These are phyloP conservation scores for Tuber borchii DNA, from an alignment of 495 filamentous ascomycete genomes.

Conservation along the genomic window DNA sequence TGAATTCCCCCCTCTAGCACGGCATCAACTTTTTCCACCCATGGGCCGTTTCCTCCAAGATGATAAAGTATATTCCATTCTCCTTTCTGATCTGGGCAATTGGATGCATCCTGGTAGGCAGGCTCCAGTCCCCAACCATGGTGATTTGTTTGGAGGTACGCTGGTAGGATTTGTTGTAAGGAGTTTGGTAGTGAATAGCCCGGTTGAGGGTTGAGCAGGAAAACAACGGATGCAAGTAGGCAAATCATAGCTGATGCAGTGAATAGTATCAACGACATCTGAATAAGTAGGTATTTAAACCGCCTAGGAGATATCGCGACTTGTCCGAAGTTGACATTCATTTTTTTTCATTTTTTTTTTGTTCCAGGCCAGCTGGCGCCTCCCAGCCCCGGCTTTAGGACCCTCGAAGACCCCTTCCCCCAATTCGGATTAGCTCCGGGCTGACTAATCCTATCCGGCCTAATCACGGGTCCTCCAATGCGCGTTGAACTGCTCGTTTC, in stretches of 20 bases:
- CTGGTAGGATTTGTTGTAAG: conserved; percentile 17
- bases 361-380: not conserved
- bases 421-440: not conserved
- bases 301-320: conserved; percentile 25
- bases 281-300: conserved; percentile 32
- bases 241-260: conserved; percentile 37
- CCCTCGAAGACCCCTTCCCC: not conserved
- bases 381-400: not conserved
- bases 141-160: conserved; percentile 36
- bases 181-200: conserved; percentile 34
- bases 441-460: not conserved
- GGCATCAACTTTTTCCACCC: conserved; percentile 51
- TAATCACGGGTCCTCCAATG: no score
- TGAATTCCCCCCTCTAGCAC: conserved; percentile 45
- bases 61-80: conserved; percentile 55
- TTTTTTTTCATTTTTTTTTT: not conserved
- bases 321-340: conserved; percentile 6
- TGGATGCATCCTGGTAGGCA: conserved; percentile 13
- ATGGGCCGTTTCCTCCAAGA: conserved; percentile 56
- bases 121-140: conserved; percentile 22
- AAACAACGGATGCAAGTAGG: conserved; percentile 33
- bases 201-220: conserved; percentile 35
- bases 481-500: not conserved
- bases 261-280: conserved; percentile 37
- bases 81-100: conserved; percentile 10